Conservation (phyloP, 148 eudicot genomes). For the Dysphania ambrosioides region DNA sequence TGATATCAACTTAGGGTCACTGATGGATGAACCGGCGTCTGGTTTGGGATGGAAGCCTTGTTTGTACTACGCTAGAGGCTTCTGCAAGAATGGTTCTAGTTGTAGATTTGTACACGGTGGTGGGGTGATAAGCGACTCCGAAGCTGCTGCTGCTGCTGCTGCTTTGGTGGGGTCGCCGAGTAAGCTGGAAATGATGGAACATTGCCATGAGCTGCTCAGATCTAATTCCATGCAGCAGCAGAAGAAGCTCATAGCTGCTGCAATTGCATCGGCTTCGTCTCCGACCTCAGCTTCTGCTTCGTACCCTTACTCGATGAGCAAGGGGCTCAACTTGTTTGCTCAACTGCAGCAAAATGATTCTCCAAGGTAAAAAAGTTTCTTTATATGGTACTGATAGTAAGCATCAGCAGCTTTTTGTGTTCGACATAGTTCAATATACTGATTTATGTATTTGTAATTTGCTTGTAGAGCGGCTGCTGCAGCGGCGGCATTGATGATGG, state of each 20-base stretch:
- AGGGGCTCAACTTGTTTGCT: conserved; percentile 50
- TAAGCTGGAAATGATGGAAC: conserved; percentile 68
- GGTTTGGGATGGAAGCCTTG: conserved; percentile 86
- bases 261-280: conserved; percentile 41
- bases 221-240: conserved; percentile 71
- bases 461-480: conserved; percentile 22
- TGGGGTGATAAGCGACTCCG: conserved; percentile 23
- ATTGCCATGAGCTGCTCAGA: conserved; percentile 68
- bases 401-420: neutral
- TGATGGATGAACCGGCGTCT: conserved; percentile 39
- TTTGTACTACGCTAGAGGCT: conserved; percentile 80
- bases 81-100: conserved; percentile 73
- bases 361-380: conserved; percentile 45
- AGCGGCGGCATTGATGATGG: conserved; percentile 62
- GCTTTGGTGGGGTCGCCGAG: conserved; percentile 46
- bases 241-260: conserved; percentile 48
- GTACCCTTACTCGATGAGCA: conserved; percentile 47
- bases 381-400: neutral
- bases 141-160: conserved; percentile 25
- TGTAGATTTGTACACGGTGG: conserved; percentile 70
- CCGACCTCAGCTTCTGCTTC: conserved; percentile 27
- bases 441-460: conserved; percentile 3
- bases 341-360: conserved; percentile 67
- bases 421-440: neutral
- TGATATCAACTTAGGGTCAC: conserved; percentile 45